Base-by-base conservation (phyloP, 768 basidiomycete genomes). In the Suillus bovinus region DNA sequence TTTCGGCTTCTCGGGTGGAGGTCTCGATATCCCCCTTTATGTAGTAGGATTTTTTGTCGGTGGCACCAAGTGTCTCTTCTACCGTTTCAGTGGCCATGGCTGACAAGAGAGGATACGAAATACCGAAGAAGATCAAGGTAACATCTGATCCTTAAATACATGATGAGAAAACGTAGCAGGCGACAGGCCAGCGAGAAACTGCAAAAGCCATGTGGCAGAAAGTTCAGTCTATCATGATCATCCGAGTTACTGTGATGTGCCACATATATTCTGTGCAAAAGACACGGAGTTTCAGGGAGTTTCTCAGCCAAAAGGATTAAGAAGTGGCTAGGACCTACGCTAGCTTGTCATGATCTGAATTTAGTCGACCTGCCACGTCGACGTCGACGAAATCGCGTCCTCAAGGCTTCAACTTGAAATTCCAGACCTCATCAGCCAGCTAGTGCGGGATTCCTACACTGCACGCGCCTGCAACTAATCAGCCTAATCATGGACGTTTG, bases 1-100 rank as follows among this genome's bases (percentile, higher is more conserved):
- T 64, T 6, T 22, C 61, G 24, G 62, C 56, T 16, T 54, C 16
- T 27, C 11, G 17, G 38, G 64, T 53, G 17, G 61, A 31, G 2
- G 58, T 54, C 64, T 80, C 80, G 33, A 77, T 59, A 47, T 82
- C 80, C 46, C 64, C 66, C 24, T 76, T 76, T 36, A 64, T 65
- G 29, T 68, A 75, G n/a, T 70, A 64, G 29, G 59, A 57, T 24
- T 71, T 69, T 61, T 70, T 61, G 52, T 70, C 66, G 47, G 54
- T 61, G 42, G 59, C 29, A n/a, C 61, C 58, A 47, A 64, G 61
- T 16, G 29, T 17, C 13, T 2, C 29, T 27, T 55, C 31, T 14
- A 49, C 33, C 9, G 33, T 3, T 34, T 10, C 20, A 31, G 41
- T 34, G 39, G 58, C 42, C 66, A 64, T 69, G 60, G 53, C 27